These are phyloP conservation scores for Neurospora terricola DNA, from an alignment of 495 filamentous ascomycete species.

Conservation along the genomic window DNA sequence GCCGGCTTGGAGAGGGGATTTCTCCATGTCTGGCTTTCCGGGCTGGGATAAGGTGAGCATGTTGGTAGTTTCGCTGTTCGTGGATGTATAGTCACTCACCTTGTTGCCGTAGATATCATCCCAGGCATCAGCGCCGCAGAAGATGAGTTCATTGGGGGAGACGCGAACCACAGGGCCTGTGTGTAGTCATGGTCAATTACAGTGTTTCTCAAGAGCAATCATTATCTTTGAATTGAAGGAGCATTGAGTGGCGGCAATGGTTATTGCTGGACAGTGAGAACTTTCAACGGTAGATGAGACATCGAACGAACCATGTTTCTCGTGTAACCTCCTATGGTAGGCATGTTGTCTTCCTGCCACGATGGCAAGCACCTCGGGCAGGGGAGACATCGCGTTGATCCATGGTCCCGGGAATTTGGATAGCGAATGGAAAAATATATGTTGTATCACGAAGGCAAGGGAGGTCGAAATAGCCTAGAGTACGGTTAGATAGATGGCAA, in stretches of 20 bases:
- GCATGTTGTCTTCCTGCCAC: conserved; percentile 6
- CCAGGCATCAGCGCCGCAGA: conserved; percentile 23
- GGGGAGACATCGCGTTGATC: conserved; percentile 3
- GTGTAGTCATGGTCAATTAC: neutral
- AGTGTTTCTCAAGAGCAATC: neutral
- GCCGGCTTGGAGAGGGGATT: conserved; percentile 37
- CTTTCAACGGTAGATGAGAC: neutral
- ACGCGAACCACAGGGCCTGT: conserved; percentile 9
- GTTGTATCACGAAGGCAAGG: neutral
- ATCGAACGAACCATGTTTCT: conserved; percentile 3
- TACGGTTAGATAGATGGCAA: neutral
- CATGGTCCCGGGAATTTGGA: conserved; percentile 8
- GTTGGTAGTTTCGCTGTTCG: conserved; percentile 31
- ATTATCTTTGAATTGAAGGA: neutral
- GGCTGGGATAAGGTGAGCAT: conserved; percentile 23
- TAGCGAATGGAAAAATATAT: conserved; percentile 8
- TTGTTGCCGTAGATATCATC: conserved; percentile 39
- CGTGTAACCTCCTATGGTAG: conserved; percentile 6
- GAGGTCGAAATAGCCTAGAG: neutral
- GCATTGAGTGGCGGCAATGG: neutral
- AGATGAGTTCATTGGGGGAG: conserved; percentile 14
- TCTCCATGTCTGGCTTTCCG: conserved; percentile 30
- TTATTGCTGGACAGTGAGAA: neutral
- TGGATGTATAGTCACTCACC: conserved; percentile 14
- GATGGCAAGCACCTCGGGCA: conserved; percentile 6